A percentile compares a stretch with the other conserved stretches of the same genome.
These are phyloP conservation scores for Funneliformis geosporum DNA, from an alignment of 192 early-diverging fungal genomes.

Conservation along the genomic window DNA sequence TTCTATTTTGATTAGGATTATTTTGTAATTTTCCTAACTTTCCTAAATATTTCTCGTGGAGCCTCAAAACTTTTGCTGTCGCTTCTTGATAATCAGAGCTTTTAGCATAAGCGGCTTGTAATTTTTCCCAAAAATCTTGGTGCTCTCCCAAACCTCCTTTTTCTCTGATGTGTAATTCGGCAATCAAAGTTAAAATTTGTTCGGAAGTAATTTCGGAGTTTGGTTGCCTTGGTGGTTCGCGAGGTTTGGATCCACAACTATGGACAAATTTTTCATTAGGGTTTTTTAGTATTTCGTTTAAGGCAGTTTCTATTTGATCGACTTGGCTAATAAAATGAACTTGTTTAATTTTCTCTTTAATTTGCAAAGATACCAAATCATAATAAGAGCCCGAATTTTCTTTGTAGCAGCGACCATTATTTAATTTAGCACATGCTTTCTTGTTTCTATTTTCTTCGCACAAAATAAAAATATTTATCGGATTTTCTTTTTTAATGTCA, in stretches of 20 bases:
- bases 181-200: background rate
- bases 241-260: background rate
- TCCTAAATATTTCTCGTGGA: background rate
- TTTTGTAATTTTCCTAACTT: background rate
- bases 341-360: background rate
- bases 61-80: background rate
- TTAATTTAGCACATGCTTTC: too few relatives aligned
- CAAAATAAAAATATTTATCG: conserved; percentile 2
- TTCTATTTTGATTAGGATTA: background rate
- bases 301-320: background rate
- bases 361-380: background rate
- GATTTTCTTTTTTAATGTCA: background rate
- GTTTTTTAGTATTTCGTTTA: background rate
- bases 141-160: background rate
- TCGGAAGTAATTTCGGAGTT: background rate
- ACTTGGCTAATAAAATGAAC: background rate
- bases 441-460: background rate
- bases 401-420: too few relatives aligned
- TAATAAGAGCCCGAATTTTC: too few relatives aligned
- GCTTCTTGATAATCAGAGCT: background rate
- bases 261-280: background rate
- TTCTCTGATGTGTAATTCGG: background rate
- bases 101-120: background rate
- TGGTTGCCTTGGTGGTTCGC: background rate
- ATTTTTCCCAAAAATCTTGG: background rate